Evolutionary conservation across 306 rosid genomes (phyloP), one percentile per base, ranked within the genome.

Genomic region (Prunus davidiana): DNA sequence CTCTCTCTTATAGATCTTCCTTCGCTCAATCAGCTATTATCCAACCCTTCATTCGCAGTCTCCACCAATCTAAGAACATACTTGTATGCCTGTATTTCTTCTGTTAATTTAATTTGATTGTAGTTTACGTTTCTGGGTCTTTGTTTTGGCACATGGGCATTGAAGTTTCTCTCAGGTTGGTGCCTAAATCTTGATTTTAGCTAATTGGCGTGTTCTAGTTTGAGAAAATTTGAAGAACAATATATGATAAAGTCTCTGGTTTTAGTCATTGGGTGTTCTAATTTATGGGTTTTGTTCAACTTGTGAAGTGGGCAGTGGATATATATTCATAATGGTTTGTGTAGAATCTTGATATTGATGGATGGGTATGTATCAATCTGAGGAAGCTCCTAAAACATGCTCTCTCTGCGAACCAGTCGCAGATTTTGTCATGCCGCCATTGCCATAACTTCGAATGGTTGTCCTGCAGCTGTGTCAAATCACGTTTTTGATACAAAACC

Each of bases 351-450:
- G 63, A 38, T 71, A 67, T 81, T 71, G 80, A 81, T 83, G 89
- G 85, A 78, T 51, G 88, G 73, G 81, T 76, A 82, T 79, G 83
- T 78, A 76, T 82, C 77, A 56, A 57, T 72, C 28, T 80, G 71
- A 75, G 71, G 58, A 50, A 24, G 19, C 32, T 43, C 71, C 85
- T 83, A 71, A 80, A 89, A 82, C 82, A 92, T 92, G 97, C 90
- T 86, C 85, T 79, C 88, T 76, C 90, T 86, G 88, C 96, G 91
- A 79, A 82, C 86, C 57, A 54, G 77, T 82, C 90, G 86, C 91
- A 88, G 90, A 87, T 76, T 92, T 81, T 83, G 80, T 73, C 78
- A 76, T 71, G 66, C 78, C 63, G 80, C 83, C 62, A 66, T 83
- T 46, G 71, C 80, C 20, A 14, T 75, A 82, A 65, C 51, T 54